phyloP scores from a whole-genome alignment of 2,329 filamentous ascomycete genomes.

The Talaromyces marneffei region DNA sequence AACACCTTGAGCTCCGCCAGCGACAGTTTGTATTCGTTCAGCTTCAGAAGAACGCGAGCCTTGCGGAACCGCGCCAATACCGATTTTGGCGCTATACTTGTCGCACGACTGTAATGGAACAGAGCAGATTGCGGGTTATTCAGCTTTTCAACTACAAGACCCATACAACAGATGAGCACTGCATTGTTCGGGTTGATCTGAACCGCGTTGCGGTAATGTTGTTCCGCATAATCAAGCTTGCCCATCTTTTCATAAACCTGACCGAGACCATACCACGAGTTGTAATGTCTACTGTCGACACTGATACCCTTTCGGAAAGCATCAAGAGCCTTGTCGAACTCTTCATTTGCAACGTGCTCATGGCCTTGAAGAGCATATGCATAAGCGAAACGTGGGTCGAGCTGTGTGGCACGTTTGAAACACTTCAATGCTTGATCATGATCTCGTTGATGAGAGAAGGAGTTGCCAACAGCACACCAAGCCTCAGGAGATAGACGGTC shows the following conservation, averaged over 20 bases:
- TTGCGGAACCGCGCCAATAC: conserved; percentile 89
- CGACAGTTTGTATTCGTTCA: conserved; percentile 64
- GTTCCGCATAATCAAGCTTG: conserved; percentile 83
- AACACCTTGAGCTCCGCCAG: conserved; percentile 78
- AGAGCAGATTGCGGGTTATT: conserved; percentile 75
- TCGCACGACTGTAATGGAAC: conserved; percentile 73
- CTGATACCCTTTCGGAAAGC: conserved; percentile 82
- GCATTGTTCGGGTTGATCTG: conserved; percentile 90
- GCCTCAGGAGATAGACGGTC: conserved; percentile 88
- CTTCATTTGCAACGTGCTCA: conserved; percentile 91
- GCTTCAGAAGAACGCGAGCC: conserved; percentile 74
- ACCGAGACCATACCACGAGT: conserved; percentile 91
- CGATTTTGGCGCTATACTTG: conserved; percentile 72
- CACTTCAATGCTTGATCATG: conserved; percentile 92
- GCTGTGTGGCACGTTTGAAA: conserved; percentile 88
- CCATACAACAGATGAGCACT: conserved; percentile 87
- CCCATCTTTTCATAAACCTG: conserved; percentile 83
- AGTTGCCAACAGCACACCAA: conserved; percentile 93
- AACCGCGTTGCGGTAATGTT: conserved; percentile 83
- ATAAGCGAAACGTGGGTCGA: conserved; percentile 87
- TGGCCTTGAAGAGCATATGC: conserved; percentile 94
- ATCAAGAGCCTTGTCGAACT: conserved; percentile 88
- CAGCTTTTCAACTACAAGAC: conserved; percentile 80
- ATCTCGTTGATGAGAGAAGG: conserved; percentile 84
- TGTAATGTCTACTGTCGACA: conserved; percentile 86